Base-by-base conservation (phyloP, 805 yeast species). In the Yarrowia sp. region DNA sequence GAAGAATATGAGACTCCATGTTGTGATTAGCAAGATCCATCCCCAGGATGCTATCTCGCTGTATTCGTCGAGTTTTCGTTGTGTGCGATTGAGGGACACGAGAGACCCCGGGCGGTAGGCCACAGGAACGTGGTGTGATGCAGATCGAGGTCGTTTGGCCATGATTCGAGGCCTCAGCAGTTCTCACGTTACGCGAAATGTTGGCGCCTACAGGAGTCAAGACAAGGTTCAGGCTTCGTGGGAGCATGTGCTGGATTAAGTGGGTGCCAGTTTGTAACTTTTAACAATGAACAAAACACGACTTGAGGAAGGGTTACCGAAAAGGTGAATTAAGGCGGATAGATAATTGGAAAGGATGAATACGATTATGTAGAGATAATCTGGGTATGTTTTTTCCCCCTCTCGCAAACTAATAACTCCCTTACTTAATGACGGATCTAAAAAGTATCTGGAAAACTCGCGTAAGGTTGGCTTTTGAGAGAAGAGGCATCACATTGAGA, bases 1-100 rank as follows among this genome's bases (percentile, higher is more conserved):
- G n/a, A 65, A 26, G 16, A 38, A 41, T 16, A 51, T 63, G 38
- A 67, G 52, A 1, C 44, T 9, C 69, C 69, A 67, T 12, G 67
- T 65, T 2, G 54, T 48, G 17, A 43, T 3, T 17, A 67, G 30
- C 17, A 67, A 21, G 35, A 38, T 24, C 36, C 36, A 41, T 21
- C 68, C 69, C 51, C 64, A 64, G 10, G 56, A 52, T 26, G 62
- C 62, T 12, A 54, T 52, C n/a, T 32, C 32, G 22, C 36, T 43
- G 46, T 44, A 64, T 14, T 59, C 41, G 30, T 28, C 10, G 61
- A 54, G 38, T 38, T 38, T 36, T 14, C 28, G 61, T n/a, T 54
- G 61, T 19, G 61, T 54, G 35, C 35, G 61, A 26, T 54, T 36
- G 26, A 54, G 61, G 11, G 61, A 54, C 24, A 54, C 24, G 9